These are phyloP conservation scores for Geoglossum glabrum DNA, from an alignment of 495 filamentous ascomycete species.

Conservation along the genomic window DNA sequence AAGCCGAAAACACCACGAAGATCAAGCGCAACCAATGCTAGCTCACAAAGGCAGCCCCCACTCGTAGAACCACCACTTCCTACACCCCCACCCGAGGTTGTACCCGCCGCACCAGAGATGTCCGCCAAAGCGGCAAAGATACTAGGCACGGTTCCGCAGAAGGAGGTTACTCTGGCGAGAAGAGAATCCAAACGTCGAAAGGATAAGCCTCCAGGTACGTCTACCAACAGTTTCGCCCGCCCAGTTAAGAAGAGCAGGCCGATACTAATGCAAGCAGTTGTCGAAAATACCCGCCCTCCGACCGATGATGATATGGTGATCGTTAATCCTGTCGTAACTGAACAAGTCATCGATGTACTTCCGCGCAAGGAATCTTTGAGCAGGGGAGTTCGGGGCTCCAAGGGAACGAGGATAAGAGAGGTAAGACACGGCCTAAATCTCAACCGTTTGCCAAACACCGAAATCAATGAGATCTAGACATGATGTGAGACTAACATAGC, in stretches of 20 bases:
- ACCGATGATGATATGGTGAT: constrained; percentile 1
- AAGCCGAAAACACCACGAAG: background rate
- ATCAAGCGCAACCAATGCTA: background rate
- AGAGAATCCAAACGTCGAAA: background rate
- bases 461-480: too few species aligned
- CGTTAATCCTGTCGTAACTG: background rate
- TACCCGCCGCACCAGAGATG: background rate
- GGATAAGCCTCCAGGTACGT: background rate
- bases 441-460: too few species aligned
- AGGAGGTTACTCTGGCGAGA: background rate
- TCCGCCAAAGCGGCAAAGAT: constrained; percentile 6
- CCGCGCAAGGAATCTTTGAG: background rate
- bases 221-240: background rate
- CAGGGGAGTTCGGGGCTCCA: background rate
- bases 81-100: background rate
- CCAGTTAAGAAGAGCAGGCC: background rate
- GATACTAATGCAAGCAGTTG: background rate
- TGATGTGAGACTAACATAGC: background rate
- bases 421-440: background rate
- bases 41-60: background rate
- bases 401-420: background rate
- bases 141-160: background rate
- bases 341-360: background rate
- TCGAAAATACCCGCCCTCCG: background rate
- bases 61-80: background rate